These are phyloP conservation scores for Neltuma alba DNA, from an alignment of 306 rosid genomes.

Conservation along the genomic window DNA sequence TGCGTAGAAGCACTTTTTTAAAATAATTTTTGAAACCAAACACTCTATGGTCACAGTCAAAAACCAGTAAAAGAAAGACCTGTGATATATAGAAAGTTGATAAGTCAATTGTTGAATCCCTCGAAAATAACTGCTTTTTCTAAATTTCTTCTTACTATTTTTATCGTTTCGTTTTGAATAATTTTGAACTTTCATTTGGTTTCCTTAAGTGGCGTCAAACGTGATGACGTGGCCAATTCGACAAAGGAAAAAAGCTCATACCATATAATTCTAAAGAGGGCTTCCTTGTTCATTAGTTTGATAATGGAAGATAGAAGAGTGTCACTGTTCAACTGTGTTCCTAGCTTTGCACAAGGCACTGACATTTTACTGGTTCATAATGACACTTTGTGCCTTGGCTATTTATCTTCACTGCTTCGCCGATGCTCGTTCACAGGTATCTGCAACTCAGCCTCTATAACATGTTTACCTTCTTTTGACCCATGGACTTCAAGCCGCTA, in stretches of 20 bases:
- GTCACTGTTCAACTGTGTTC: conserved; percentile 21
- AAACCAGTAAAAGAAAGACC: not conserved
- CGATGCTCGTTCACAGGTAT: conserved; percentile 43
- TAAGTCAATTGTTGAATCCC: not conserved
- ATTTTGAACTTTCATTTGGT: not conserved
- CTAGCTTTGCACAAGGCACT: conserved; percentile 49
- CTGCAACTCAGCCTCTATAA: not conserved
- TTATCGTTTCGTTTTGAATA: not conserved
- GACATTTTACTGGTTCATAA: conserved; percentile 48
- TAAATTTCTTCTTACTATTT: not conserved
- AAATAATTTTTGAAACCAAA: no score
- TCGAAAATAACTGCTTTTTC: not conserved
- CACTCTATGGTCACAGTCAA: not conserved
- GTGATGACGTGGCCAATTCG: not conserved
- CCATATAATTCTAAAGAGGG: not conserved
- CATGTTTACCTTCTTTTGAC: no score
- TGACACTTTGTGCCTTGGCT: conserved; percentile 33
- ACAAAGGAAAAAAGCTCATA: not conserved
- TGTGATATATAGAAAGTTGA: not conserved
- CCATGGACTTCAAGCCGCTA: no score
- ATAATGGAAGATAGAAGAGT: conserved; percentile 6
- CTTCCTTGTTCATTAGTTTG: not conserved
- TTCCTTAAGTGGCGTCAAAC: not conserved
- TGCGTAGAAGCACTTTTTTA: no score
- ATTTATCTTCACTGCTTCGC: conserved; percentile 37